Evolutionary conservation across 345 rosid genomes (phyloP).

Genomic region (Citrus reticulata): DNA sequence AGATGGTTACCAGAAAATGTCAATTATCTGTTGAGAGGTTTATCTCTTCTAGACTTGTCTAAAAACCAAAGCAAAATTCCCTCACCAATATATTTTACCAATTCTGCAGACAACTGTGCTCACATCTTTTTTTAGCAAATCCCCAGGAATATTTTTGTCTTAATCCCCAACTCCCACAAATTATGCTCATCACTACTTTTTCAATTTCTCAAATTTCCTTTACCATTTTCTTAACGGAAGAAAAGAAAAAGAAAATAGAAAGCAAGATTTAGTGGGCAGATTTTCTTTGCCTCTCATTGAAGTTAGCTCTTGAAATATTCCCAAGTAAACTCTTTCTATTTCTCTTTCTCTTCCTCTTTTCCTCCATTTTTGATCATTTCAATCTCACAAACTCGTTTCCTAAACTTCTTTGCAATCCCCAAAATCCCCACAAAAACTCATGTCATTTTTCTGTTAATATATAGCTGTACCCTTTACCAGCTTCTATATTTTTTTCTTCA

Average conservation of each 20-base stretch:
- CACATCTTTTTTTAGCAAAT: background rate
- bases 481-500: background rate
- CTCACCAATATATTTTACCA: background rate
- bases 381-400: background rate
- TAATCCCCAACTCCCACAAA: background rate
- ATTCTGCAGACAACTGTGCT: background rate
- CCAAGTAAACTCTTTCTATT: background rate
- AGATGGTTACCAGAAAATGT: constrained; percentile 18
- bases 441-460: background rate
- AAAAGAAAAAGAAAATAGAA: background rate
- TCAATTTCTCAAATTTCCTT: background rate
- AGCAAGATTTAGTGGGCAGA: background rate
- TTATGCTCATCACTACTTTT: background rate
- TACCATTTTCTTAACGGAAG: background rate
- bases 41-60: background rate
- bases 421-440: background rate
- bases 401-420: constrained; percentile 1
- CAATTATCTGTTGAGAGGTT: constrained; percentile 18
- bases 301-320: constrained; percentile 16
- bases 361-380: too few species aligned
- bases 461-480: background rate
- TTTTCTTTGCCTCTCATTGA: constrained; percentile 12
- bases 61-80: background rate
- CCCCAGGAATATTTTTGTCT: background rate
- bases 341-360: background rate